Evolutionary conservation across 2,329 filamentous ascomycete genomes (phyloP).

Genomic region (Trichoderma atroviride): DNA sequence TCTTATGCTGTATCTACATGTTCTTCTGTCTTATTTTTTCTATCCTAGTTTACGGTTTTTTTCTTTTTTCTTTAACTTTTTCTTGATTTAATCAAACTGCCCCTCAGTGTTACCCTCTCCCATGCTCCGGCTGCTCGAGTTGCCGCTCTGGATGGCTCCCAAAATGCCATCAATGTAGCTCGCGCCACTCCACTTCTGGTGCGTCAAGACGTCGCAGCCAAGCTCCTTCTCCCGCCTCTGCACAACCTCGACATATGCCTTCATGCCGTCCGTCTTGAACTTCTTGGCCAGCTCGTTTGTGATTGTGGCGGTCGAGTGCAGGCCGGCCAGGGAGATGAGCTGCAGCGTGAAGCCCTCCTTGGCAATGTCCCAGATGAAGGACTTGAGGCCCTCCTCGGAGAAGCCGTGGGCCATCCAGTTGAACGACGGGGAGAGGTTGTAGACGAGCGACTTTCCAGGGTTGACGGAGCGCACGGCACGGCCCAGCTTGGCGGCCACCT

Average conservation of each 20-base stretch:
- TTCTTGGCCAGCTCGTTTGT: constrained; percentile 74
- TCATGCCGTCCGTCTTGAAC: constrained; percentile 92
- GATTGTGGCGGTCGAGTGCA: constrained; percentile 67
- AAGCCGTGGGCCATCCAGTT: constrained; percentile 99
- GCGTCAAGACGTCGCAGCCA: constrained; percentile 88
- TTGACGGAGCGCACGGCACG: constrained; percentile 69
- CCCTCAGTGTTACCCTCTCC: constrained; percentile 90
- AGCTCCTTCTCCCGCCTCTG: constrained; percentile 89
- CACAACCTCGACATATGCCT: constrained; percentile 93
- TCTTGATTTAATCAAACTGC: constrained; percentile 52
- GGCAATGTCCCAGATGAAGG: constrained; percentile 95
- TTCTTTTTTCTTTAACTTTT: background rate
- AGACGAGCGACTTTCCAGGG: constrained; percentile 87
- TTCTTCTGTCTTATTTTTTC: background rate
- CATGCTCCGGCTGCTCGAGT: constrained; percentile 88
- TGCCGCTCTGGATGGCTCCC: constrained; percentile 88
- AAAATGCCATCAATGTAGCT: constrained; percentile 84
- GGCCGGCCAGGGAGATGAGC: constrained; percentile 66
- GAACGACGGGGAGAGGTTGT: constrained; percentile 95
- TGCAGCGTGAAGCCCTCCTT: constrained; percentile 78
- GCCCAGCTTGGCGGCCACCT: constrained; percentile 74
- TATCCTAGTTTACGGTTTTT: background rate
- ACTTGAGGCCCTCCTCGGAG: constrained; percentile 76
- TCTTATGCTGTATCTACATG: constrained; percentile 10
- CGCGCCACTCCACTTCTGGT: constrained; percentile 81